Conservation (phyloP, 2,329 filamentous ascomycete genomes). For the Anthostomella pinea region DNA sequence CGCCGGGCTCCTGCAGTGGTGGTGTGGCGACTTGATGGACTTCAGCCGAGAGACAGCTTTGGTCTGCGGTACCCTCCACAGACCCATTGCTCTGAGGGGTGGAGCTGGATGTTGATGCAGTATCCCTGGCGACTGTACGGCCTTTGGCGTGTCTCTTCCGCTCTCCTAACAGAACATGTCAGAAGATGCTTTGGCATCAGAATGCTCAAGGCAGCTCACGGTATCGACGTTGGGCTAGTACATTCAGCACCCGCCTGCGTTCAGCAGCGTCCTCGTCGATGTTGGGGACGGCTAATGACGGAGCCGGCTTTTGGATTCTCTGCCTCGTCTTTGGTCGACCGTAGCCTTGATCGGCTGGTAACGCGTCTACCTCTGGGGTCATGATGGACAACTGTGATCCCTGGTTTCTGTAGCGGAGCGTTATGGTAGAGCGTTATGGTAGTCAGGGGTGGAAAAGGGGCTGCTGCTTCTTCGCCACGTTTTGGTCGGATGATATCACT, state of each 20-base stretch:
- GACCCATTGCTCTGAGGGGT: background rate
- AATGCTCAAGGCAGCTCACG: slow-evolving; percentile 29
- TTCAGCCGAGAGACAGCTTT: slow-evolving; percentile 1
- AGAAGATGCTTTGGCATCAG: background rate
- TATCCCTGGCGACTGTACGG: background rate
- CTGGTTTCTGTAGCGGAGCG: too few species aligned
- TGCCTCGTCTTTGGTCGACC: slow-evolving; percentile 33
- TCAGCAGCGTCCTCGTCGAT: slow-evolving; percentile 51
- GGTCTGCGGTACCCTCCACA: background rate
- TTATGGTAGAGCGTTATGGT: slow-evolving; percentile 10
- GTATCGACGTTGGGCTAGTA: slow-evolving; percentile 54
- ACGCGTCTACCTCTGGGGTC: background rate
- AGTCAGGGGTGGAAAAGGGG: background rate
- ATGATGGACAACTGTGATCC: background rate
- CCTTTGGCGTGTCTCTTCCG: slow-evolving; percentile 9
- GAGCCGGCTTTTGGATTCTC: slow-evolving; percentile 38
- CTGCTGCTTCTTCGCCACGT: too few species aligned
- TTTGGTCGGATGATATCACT: too few species aligned
- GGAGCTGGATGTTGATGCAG: slow-evolving; percentile 1
- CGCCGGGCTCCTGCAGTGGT: too few species aligned
- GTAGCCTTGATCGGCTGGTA: background rate
- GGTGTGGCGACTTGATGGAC: background rate
- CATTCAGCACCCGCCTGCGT: slow-evolving; percentile 52
- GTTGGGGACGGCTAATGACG: slow-evolving; percentile 42
- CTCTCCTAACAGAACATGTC: slow-evolving; percentile 14